Evolutionary conservation across 2,329 filamentous ascomycete species (phyloP), one percentile per base, ranked within the genome.

Genomic region (Dactylellina parvicollis): DNA sequence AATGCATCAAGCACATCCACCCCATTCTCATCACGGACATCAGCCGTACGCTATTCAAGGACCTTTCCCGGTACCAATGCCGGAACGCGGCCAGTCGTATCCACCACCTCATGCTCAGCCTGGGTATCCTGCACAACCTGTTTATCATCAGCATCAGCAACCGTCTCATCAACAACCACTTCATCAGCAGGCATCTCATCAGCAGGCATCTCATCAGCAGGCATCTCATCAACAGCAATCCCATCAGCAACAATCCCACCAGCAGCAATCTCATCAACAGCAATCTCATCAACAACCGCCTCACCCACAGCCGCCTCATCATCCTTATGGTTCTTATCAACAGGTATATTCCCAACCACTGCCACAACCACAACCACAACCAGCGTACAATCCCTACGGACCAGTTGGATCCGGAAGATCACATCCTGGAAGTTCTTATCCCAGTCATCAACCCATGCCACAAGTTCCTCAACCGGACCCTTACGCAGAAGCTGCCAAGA

Each of bases 401-500:
- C 26, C 50, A 1, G 26, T 28, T 20, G 70, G 38, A 20, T 44
- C 60, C 7, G 14, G 44, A 10, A 60, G 50, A n/a, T 38, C 49
- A 9, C 52, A 47, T 40, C 30, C 64, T 36, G 70, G 32, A 38
- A 57, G 28, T 52, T 32, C 18, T 22, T 62, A 61, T 24, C 28
- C 40, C 8, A 46, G 24, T 18, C 61, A 62, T 3, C 70, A 59
- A 16, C 52, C 62, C 3, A 28, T 28, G 22, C 30, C 55, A 36
- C 40, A 38, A 20, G 26, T 67, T 18, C 40, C 61, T 16, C 70
- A 67, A 42, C 56, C 70, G 26, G 64, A 69, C 16, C 62, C 64
- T 1, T 73, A 66, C 20, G 67, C 28, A 40, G 67, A 66, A 49
- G 55, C 69, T 20, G 69, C 69, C 38, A 66, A 56, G 54, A 59